Base-by-base conservation (phyloP, 1,139 yeast genomes). In the Sugiyamaella pinicola region DNA sequence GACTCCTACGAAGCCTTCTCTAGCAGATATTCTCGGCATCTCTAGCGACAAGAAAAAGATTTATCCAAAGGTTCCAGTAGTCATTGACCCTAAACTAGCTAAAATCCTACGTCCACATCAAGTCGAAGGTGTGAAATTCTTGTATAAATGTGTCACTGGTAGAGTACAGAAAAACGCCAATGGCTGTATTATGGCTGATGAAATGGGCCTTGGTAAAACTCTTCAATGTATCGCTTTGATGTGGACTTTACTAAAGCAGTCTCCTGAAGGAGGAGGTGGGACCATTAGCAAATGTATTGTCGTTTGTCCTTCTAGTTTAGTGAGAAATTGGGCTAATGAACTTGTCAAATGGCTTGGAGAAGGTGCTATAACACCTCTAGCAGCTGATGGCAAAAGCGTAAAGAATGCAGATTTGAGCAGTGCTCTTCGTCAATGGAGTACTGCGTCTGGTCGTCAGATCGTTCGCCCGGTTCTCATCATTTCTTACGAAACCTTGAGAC, bases 171-270 rank as follows among this genome's bases (percentile, higher is more conserved):
- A 90, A 1, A 77, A 84, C 40, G 98, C 98, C 0, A 83, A 85
- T 66, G 99, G 99, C 0, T 93, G 99, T 67, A 95, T 93, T 52
- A 93, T 93, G 99, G 99, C 99, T 0, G 99, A 93, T 73, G 99
- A 90, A 72, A 93, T 93, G 99, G 99, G 99, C 2, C 76, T 93
- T 43, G 99, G 99, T 22, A 93, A 93, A 67, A 93, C 99, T 5
- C 75, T 93, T 41, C 99, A 93, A 69, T 95, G 99, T 68, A 79
- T 93, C 44, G 79, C 98, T 0, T 75, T 93, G 41, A 80, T 93
- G 88, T 93, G 99, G 99, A 93, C 99, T 0, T 70, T 93, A 51
- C 75, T 93, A 44, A 82, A 81, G 59, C 99, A 93, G 68, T 85
- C 96, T 15, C 98, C 99, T 0, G 80, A 93, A 53, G 97, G 97